These are phyloP conservation scores for Xylariaceae sp. DNA, from an alignment of 2,329 filamentous ascomycete genomes.

Conservation along the genomic window DNA sequence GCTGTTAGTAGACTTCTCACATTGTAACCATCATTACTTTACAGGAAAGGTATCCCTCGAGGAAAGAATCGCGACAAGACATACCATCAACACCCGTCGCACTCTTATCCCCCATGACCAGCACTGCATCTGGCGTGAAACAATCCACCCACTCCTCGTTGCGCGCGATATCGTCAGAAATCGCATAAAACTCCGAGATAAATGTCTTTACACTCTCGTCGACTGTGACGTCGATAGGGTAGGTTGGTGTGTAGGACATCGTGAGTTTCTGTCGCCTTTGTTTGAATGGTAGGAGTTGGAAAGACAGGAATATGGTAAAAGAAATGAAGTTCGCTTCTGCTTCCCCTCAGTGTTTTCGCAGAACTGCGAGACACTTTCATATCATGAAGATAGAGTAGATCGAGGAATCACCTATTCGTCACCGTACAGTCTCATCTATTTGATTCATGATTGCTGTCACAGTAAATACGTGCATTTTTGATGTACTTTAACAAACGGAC, in stretches of 20 bases:
- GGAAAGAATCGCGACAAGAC: neutral
- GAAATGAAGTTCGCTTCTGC: neutral
- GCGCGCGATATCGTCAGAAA: slow-evolving; percentile 39
- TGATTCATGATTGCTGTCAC: no score
- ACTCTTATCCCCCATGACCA: slow-evolving; percentile 39
- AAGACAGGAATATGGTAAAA: neutral
- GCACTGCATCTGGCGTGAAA: slow-evolving; percentile 39
- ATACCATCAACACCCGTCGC: slow-evolving; percentile 35
- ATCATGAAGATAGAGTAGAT: no score
- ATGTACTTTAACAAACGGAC: no score
- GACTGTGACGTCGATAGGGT: slow-evolving; percentile 23
- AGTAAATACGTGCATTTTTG: no score
- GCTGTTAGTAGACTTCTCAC: neutral
- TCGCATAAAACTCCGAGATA: slow-evolving; percentile 40
- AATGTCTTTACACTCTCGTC: slow-evolving; percentile 32
- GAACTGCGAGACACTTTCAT: no score
- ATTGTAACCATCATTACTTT: neutral
- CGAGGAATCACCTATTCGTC: no score
- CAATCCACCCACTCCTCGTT: slow-evolving; percentile 41
- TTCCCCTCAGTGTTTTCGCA: no score
- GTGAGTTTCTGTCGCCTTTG: neutral
- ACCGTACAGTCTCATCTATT: no score
- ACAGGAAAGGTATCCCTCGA: no score
- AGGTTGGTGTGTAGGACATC: slow-evolving; percentile 26
- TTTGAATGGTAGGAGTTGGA: neutral